Percentiles rank a stretch among this genome's conserved stretches.
phyloP scores from a whole-genome alignment of 192 early-diverging fungal genomes.

The Coemansia sp. region DNA sequence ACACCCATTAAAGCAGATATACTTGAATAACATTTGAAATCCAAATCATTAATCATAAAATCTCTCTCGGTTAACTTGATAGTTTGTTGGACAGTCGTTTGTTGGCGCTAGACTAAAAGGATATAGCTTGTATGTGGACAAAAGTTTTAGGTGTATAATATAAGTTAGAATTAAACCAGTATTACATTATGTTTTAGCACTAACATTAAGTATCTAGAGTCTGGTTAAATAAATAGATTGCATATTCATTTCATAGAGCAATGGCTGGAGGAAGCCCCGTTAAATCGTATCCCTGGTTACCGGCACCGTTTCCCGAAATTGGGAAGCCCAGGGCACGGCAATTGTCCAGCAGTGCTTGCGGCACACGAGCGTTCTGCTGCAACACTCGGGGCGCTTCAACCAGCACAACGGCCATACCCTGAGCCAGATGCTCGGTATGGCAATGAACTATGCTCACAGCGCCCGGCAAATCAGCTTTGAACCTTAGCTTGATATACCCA shows the following conservation, averaged over 20 bases:
- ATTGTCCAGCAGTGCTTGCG: constrained; percentile 55
- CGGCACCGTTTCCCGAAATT: constrained; percentile 69
- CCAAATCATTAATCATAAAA: too few species aligned
- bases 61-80: too few species aligned
- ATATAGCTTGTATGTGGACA: too few species aligned
- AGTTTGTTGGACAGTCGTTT: too few species aligned
- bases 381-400: constrained; percentile 66
- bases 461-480: constrained; percentile 77
- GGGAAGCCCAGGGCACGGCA: constrained; percentile 60
- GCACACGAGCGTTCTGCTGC: constrained; percentile 54
- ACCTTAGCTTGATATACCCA: constrained; percentile 65
- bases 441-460: constrained; percentile 84
- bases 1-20: too few species aligned
- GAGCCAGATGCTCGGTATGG: constrained; percentile 61
- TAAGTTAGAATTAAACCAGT: background rate
- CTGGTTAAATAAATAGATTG: too few species aligned
- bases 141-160: too few species aligned
- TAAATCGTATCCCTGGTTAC: constrained; percentile 66
- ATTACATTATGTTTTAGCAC: background rate
- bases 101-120: too few species aligned
- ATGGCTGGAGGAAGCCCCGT: constrained; percentile 41
- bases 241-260: background rate
- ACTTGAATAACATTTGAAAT: too few species aligned
- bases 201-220: too few species aligned
- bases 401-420: constrained; percentile 69